phyloP scores from a whole-genome alignment of 2,329 filamentous ascomycete species.

The Periglandula ipomoeae region DNA sequence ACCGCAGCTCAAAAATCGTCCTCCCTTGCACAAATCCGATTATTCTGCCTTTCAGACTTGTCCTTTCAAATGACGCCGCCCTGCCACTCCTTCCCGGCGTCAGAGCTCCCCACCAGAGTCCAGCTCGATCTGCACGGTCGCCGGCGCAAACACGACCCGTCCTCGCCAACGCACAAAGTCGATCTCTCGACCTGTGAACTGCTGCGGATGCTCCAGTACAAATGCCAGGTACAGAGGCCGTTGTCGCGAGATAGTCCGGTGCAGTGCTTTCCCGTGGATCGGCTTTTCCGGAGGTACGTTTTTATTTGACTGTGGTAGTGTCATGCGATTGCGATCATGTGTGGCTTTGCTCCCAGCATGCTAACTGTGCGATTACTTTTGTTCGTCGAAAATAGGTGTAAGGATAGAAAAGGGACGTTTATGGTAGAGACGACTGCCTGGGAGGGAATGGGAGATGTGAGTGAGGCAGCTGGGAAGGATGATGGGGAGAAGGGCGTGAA shows the following conservation, averaged over 20 bases:
- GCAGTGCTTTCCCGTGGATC: constrained; percentile 47
- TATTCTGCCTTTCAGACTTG: background rate
- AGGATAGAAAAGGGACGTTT: constrained; percentile 47
- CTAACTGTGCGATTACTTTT: background rate
- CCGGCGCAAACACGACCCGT: constrained; percentile 39
- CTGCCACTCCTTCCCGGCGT: constrained; percentile 43
- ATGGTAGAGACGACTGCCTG: constrained; percentile 56
- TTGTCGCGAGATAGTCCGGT: constrained; percentile 36
- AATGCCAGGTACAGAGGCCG: constrained; percentile 45
- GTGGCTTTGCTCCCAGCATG: too few relatives aligned
- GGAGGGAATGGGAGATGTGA: constrained; percentile 31
- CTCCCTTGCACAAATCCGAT: background rate
- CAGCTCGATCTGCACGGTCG: constrained; percentile 40
- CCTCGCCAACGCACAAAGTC: constrained; percentile 27
- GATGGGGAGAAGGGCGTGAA: constrained; percentile 8
- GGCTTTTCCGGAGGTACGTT: constrained; percentile 51
- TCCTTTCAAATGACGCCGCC: constrained; percentile 44
- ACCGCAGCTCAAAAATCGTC: background rate
- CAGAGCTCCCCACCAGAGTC: constrained; percentile 38
- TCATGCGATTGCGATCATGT: too few relatives aligned
- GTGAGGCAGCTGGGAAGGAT: background rate
- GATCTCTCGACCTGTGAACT: constrained; percentile 48
- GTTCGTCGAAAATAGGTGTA: constrained; percentile 44
- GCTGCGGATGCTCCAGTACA: constrained; percentile 50
- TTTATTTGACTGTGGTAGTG: too few relatives aligned